Evolutionary conservation across 1,284 basidiomycete species (phyloP), one percentile per base, ranked within the genome.

Genomic region (Trichosporon sp.): DNA sequence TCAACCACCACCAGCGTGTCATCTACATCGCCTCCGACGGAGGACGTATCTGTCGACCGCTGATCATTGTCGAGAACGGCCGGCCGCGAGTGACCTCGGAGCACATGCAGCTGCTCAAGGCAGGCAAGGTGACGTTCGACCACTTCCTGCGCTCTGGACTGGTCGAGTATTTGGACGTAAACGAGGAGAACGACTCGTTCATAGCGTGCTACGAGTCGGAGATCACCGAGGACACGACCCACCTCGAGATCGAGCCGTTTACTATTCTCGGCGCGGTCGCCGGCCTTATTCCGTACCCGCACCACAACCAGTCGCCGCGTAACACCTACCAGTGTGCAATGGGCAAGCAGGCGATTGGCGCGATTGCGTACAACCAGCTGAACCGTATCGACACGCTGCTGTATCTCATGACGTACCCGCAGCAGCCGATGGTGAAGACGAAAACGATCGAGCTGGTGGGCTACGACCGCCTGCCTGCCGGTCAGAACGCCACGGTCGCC

Each of bases 291-390:
- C 96, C 96, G 9, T 99, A 99, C 76, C 96, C 97, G 0, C 96
- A 99, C 77, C 96, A 99, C 81, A 99, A 99, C 76, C 97, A 99
- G 78, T 98, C 95, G 2, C 96, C 97, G 4, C 88, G 96, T 63
- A 98, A 99, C 76, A 99, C 96, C 1, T 99, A 99, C 77, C 95
- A 99, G 83, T 99, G 96, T 77, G 96, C 96, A 60, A 99, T 99
- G 96, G 96, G 96, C 68, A 99, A 99, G 83, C 96, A 99, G 83
- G 96, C 96, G 0, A 98, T 99, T 68, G 96, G 96, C n/a, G 95
- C 94, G 2, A 99, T 99, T 70, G 95, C 89, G 0, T 97, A 95
- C 82, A 99, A 99, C 79, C 96, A 99, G 79, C 87, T 98, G 68
- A 92, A 95, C 78, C 87, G 96, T 54, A 99, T 99, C 78, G 96